Evolutionary conservation across 2,329 filamentous ascomycete genomes (phyloP).

Genomic region (Sporothrix pallida): DNA sequence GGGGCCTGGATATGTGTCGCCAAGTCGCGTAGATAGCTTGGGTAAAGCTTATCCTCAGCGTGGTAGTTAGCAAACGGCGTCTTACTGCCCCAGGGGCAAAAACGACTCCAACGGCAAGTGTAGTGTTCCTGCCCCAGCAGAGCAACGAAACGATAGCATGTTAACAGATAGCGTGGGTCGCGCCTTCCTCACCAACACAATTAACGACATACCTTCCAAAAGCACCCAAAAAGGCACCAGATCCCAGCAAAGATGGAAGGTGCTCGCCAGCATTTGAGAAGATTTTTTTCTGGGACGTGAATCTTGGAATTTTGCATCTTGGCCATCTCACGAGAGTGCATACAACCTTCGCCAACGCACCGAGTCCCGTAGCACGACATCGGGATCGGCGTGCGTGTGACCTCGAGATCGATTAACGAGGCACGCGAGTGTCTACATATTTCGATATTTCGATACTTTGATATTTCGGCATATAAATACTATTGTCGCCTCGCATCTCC

Average conservation of each 20-base stretch:
- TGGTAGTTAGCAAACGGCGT: background rate
- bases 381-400: background rate
- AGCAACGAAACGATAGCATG: slow-evolving; percentile 18
- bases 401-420: background rate
- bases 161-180: slow-evolving; percentile 20
- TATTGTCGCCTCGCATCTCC: background rate
- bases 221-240: background rate
- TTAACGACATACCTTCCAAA: background rate
- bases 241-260: background rate
- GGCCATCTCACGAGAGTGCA: background rate
- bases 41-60: background rate
- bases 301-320: background rate
- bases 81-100: background rate
- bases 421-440: too few species aligned
- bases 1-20: background rate
- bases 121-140: too few species aligned
- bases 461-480: background rate
- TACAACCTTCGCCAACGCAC: background rate
- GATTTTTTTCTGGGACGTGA: background rate
- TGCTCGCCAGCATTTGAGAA: background rate
- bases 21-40: slow-evolving; percentile 21
- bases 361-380: background rate
- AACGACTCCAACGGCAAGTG: background rate
- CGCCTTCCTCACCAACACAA: slow-evolving; percentile 8
- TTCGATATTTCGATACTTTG: background rate